A percentile compares a stretch with the other conserved stretches of the same genome.
Conservation (phyloP, 495 filamentous ascomycete genomes). For the Tetracladium setigerum region DNA sequence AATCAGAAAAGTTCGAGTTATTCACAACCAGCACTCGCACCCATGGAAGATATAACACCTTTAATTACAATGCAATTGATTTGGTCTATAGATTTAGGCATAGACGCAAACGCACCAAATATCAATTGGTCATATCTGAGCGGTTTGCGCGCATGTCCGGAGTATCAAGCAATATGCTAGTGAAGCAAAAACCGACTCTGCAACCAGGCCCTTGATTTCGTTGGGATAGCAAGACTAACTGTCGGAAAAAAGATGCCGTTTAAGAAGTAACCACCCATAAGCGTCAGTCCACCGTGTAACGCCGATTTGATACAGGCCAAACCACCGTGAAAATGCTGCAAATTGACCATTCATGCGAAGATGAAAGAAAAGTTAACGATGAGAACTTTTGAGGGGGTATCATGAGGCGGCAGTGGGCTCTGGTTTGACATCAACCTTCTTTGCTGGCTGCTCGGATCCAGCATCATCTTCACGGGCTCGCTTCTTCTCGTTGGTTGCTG, state of each 20-base stretch:
- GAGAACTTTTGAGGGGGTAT: constrained; percentile 9
- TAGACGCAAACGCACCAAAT: constrained; percentile 5
- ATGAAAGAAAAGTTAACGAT: neutral
- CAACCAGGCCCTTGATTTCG: no score
- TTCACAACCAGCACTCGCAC: neutral
- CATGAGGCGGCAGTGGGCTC: constrained; percentile 19
- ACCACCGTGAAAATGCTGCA: no score
- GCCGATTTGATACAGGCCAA: constrained; percentile 2
- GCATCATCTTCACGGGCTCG: constrained; percentile 19
- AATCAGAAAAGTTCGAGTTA: no score
- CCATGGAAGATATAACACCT: neutral
- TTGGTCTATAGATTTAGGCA: neutral
- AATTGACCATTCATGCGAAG: no score
- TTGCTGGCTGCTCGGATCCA: constrained; percentile 25
- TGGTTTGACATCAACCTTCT: constrained; percentile 43
- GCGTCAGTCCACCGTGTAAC: neutral
- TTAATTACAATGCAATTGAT: neutral
- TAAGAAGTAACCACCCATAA: no score
- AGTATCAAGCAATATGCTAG: no score
- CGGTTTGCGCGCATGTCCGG: no score
- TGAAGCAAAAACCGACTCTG: no score
- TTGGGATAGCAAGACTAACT: no score
- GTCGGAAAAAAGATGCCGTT: no score
- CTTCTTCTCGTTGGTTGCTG: constrained; percentile 16
- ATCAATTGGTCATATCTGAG: neutral